Conservation (phyloP, 768 basidiomycete genomes). For the Termitomyces heimii region DNA sequence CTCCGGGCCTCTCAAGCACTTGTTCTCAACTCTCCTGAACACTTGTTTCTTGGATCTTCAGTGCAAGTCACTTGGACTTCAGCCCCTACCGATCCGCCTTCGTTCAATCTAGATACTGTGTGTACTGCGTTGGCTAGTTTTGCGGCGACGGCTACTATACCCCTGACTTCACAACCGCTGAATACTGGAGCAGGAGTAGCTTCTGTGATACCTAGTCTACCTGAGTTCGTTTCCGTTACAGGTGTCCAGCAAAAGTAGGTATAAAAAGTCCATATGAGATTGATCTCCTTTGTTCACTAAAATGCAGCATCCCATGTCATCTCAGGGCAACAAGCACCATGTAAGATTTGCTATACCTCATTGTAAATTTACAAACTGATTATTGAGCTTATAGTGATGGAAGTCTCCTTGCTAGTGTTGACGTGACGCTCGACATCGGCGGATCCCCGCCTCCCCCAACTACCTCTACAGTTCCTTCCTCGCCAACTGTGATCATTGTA, state of each 20-base stretch:
- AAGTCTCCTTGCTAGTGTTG: background rate
- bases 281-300: background rate
- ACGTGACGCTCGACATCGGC: background rate
- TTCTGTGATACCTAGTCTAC: background rate
- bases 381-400: background rate
- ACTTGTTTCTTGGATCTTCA: background rate
- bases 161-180: background rate
- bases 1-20: background rate
- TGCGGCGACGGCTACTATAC: background rate
- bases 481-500: background rate
- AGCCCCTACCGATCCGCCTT: background rate
- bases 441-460: background rate
- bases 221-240: background rate
- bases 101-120: background rate
- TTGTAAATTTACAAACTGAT: background rate
- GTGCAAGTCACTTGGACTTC: conserved; percentile 1
- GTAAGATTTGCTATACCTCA: background rate
- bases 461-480: background rate
- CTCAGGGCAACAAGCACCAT: background rate
- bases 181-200: background rate
- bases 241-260: background rate
- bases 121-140: background rate
- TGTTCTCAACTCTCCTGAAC: background rate
- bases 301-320: background rate
- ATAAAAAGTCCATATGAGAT: background rate